These are phyloP conservation scores for Rubus idaeus DNA, from an alignment of 306 rosid species.

Conservation along the genomic window DNA sequence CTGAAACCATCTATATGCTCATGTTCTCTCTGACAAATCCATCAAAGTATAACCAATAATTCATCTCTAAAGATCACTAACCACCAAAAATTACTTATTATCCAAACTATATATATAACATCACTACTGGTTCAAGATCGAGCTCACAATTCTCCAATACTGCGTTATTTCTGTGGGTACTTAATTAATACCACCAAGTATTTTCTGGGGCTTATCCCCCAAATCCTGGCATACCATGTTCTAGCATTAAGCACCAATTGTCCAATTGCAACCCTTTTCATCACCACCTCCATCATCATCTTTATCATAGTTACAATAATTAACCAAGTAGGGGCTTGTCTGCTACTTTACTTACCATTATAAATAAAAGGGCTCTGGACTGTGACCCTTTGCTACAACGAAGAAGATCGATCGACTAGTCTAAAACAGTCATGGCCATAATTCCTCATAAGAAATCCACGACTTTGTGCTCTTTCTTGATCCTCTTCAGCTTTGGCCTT, in stretches of 20 bases:
- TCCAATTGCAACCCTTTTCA: neutral
- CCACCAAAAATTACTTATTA: too few species aligned
- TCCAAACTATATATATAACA: neutral
- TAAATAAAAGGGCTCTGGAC: neutral
- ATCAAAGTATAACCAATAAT: neutral
- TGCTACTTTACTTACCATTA: neutral
- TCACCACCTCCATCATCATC: neutral
- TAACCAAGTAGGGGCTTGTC: neutral
- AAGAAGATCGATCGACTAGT: neutral
- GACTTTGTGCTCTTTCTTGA: neutral
- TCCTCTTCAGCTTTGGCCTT: conserved; percentile 6
- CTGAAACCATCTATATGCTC: neutral
- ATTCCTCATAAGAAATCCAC: neutral
- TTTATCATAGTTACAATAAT: neutral
- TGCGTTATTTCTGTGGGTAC: neutral
- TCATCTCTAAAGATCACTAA: neutral
- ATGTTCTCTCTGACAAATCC: neutral
- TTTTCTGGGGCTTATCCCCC: neutral
- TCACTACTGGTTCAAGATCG: neutral
- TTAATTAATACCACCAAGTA: neutral
- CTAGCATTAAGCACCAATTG: neutral
- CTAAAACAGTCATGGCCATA: neutral
- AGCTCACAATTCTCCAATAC: too few species aligned
- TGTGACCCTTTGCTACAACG: neutral
- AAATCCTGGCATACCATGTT: neutral